A percentile compares a stretch with the other conserved stretches of the same genome.
These are phyloP conservation scores for Hanseniaspora thailandica DNA, from an alignment of 805 yeast genomes.

Conservation along the genomic window DNA sequence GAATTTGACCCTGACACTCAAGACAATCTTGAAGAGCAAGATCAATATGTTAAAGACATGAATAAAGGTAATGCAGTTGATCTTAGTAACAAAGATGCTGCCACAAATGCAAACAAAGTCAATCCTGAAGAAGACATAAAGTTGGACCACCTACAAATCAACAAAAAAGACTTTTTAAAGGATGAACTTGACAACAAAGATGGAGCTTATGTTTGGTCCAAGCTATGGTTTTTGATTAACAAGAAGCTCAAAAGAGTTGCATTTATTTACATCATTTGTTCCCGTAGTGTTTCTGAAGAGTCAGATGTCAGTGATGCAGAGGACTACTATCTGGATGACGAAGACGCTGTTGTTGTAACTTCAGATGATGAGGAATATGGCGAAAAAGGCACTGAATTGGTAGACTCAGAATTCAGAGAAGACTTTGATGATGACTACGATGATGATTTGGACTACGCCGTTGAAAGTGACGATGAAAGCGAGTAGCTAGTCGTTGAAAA, in stretches of 20 bases:
- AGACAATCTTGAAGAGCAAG: slow-evolving; percentile 9
- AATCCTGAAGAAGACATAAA: slow-evolving; percentile 24
- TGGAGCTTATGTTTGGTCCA: slow-evolving; percentile 33
- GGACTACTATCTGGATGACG: slow-evolving; percentile 19
- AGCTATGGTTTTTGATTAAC: slow-evolving; percentile 85
- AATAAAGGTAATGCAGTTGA: background rate
- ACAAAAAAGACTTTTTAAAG: slow-evolving; percentile 48
- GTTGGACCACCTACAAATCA: slow-evolving; percentile 29
- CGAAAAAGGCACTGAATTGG: slow-evolving; percentile 24
- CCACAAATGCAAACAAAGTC: background rate
- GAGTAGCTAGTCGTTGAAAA: background rate
- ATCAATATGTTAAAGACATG: background rate
- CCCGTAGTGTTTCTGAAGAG: slow-evolving; percentile 31
- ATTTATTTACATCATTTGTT: slow-evolving; percentile 59
- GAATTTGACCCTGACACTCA: slow-evolving; percentile 8
- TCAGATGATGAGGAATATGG: slow-evolving; percentile 18
- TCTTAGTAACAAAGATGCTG: background rate
- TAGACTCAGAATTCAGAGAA: slow-evolving; percentile 30
- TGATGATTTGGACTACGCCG: slow-evolving; percentile 29
- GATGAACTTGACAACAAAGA: slow-evolving; percentile 54
- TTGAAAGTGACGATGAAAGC: slow-evolving; percentile 23
- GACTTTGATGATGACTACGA: slow-evolving; percentile 32
- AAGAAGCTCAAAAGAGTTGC: slow-evolving; percentile 87
- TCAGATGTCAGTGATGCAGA: slow-evolving; percentile 16
- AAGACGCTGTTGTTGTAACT: slow-evolving; percentile 26